A percentile compares a stretch with the other conserved stretches of the same genome.
These are phyloP conservation scores for Scheffersomyces insectosa DNA, from an alignment of 1,139 yeast genomes.

Conservation along the genomic window DNA sequence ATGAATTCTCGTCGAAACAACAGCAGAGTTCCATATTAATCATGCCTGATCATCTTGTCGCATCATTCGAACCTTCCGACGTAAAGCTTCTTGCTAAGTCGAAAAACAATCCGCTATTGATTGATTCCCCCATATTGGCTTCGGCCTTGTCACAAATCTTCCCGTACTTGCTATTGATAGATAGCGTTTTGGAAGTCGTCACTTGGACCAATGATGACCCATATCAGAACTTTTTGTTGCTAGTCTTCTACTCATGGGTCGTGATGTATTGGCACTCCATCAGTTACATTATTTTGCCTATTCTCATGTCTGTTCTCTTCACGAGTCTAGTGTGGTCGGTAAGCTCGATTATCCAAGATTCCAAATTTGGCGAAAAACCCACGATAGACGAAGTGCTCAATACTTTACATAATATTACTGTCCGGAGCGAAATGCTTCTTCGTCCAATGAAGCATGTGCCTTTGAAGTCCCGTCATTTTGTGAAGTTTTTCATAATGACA, in stretches of 20 bases:
- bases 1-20: too few relatives aligned
- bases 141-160: conserved; percentile 49
- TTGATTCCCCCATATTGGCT: conserved; percentile 48
- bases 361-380: conserved; percentile 48
- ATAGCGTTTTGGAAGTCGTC: conserved; percentile 43
- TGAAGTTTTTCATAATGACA: conserved; percentile 34
- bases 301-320: conserved; percentile 33
- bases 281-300: conserved; percentile 39
- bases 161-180: conserved; percentile 49
- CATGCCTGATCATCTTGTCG: conserved; percentile 18
- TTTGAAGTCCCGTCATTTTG: conserved; percentile 25
- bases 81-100: conserved; percentile 29
- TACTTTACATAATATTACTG: conserved; percentile 50
- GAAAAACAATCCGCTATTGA: conserved; percentile 30
- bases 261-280: conserved; percentile 49
- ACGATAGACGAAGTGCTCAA: conserved; percentile 59
- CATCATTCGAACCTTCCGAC: conserved; percentile 40
- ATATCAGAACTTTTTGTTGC: conserved; percentile 46
- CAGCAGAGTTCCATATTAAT: background rate
- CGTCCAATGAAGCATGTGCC: conserved; percentile 40
- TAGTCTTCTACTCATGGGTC: conserved; percentile 39
- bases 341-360: conserved; percentile 43
- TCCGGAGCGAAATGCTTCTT: conserved; percentile 45
- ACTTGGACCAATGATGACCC: conserved; percentile 61
- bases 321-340: conserved; percentile 49